Base-by-base conservation (phyloP, 1,284 basidiomycete species). In the Moesziomyces globuligerus region DNA sequence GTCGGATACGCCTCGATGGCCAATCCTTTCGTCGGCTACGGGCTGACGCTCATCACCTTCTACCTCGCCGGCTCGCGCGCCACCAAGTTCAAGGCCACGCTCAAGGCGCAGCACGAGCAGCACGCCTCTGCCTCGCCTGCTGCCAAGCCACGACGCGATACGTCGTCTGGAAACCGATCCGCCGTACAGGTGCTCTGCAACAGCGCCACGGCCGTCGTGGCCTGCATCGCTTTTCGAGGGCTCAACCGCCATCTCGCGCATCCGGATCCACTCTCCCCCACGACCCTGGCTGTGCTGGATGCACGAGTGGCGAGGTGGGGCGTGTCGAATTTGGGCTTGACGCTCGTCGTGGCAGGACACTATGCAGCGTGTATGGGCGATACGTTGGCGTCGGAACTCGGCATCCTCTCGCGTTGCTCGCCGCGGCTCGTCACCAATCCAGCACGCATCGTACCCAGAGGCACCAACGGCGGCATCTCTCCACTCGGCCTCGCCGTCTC, bases 391-490 rank as follows among this genome's bases (percentile, higher is more conserved):
- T 75, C 73, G 5, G 77, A 79, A 38, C 70, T 79, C 7, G 78
- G 78, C 7, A 79, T 80, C 48, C 57, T 80, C 1, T 70, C 77
- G 2, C 32, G 21, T 13, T 28, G 42, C 5, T 41, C 50, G n/a
- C 78, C 78, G 8, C 29, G 75, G 17, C 51, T 80, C 6, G 52
- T 80, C 50, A 61, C 60, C 15, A 56, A 36, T 93, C 76, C 86
- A 93, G 44, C 90, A 91, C 87, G 94, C 26, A 87, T 93, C 0
- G 92, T 94, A 0, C 93, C 93, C 1, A 89, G 90, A 0, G 94
- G 94, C 1, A 96, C 94, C 1, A 97, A 98, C 79, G 94, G 94
- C 9, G 94, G 87, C 0, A 86, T 97, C 65, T 91, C 91, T 1
- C 52, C 86, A 0, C 86, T 88, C 41, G 94, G 94, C 8, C 91